Base-by-base conservation (phyloP, 2,329 filamentous ascomycete species). In the Diaporthe sp. region DNA sequence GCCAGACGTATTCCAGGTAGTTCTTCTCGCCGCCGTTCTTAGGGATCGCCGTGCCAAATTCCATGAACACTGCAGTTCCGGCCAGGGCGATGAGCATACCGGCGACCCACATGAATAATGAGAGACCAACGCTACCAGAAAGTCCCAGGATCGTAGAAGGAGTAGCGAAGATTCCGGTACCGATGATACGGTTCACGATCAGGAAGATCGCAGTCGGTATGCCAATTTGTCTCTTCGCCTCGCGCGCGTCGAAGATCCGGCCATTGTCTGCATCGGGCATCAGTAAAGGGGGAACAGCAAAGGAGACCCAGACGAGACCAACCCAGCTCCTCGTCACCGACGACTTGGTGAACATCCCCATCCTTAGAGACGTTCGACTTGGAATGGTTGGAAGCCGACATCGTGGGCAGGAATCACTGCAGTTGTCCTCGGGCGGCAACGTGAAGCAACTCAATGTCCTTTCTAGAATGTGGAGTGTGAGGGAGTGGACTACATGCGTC, bases 131-230 rank as follows among this genome's bases (percentile, higher is more conserved):
- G 73, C 92, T 94, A 1, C 93, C 93, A 2, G 92, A 90, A 0
- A 90, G 89, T 51, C 90, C 88, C 4, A 94, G 86, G 68, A 95
- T 93, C 6, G 92, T 88, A 0, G 91, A 92, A 0, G 92, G 93
- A 0, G 92, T 94, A 0, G 93, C 92, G 79, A 94, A 95, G 77
- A 95, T 94, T 37, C 92, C 93, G 79, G 89, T 92, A 17, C 92
- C 92, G 42, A 94, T 91, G 8, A 94, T 74, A 15, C 72, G 75
- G 47, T 68, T 68, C n/a, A 68, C 65, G 31, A 68, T 68, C 3
- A 92, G 85, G 82, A 91, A 90, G 28, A 87, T 83, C 28, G 91
- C 90, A 7, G 87, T 89, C 63, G 86, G 82, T 65, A 91, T 80
- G 63, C 90, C 90, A 75, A 92, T 90, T 79, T 90, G 87, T 53